Percentiles rank a stretch among this genome's conserved stretches.
Conservation (phyloP, 2,329 filamentous ascomycete genomes). For the Colletotrichum aenigma region DNA sequence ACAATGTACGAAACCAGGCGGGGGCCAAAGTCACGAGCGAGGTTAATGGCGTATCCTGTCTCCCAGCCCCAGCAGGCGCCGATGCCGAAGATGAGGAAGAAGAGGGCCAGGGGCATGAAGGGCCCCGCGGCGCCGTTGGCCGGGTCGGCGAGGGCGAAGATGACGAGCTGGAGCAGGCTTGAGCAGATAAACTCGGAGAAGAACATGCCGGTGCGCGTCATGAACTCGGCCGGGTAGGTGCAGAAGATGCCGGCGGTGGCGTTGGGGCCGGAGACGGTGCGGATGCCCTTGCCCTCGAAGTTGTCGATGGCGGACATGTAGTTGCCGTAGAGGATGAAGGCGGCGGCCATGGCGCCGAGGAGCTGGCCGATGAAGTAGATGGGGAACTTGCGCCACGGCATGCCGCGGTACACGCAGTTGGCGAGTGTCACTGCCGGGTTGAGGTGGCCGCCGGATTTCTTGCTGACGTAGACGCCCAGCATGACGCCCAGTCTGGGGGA, state of each 20-base stretch:
- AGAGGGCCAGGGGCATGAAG: slow-evolving; percentile 64
- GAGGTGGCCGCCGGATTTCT: slow-evolving; percentile 70
- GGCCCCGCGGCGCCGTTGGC: slow-evolving; percentile 61
- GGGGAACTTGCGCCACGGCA: slow-evolving; percentile 73
- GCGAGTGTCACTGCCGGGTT: slow-evolving; percentile 74
- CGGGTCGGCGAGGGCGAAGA: slow-evolving; percentile 70
- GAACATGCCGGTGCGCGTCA: slow-evolving; percentile 70
- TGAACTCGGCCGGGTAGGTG: slow-evolving; percentile 72
- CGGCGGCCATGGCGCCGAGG: slow-evolving; percentile 68
- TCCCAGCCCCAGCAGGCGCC: slow-evolving; percentile 78
- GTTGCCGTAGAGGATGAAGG: slow-evolving; percentile 63
- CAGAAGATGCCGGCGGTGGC: slow-evolving; percentile 74
- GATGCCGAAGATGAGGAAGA: slow-evolving; percentile 77
- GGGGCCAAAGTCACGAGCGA: slow-evolving; percentile 75
- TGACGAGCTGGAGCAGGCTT: slow-evolving; percentile 71
- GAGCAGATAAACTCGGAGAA: slow-evolving; percentile 75
- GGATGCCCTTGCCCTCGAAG: slow-evolving; percentile 65
- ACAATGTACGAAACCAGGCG: slow-evolving; percentile 69
- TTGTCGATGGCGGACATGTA: slow-evolving; percentile 68
- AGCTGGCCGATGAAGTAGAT: slow-evolving; percentile 70
- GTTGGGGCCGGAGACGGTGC: slow-evolving; percentile 64
- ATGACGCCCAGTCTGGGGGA: slow-evolving; percentile 63
- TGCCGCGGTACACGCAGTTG: slow-evolving; percentile 70
- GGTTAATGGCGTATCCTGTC: slow-evolving; percentile 77
- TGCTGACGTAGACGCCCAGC: slow-evolving; percentile 70